Percentiles rank a stretch among this genome's conserved stretches.
These are phyloP conservation scores for Arthrobotrys megalospora DNA, from an alignment of 2,329 filamentous ascomycete genomes.

Conservation along the genomic window DNA sequence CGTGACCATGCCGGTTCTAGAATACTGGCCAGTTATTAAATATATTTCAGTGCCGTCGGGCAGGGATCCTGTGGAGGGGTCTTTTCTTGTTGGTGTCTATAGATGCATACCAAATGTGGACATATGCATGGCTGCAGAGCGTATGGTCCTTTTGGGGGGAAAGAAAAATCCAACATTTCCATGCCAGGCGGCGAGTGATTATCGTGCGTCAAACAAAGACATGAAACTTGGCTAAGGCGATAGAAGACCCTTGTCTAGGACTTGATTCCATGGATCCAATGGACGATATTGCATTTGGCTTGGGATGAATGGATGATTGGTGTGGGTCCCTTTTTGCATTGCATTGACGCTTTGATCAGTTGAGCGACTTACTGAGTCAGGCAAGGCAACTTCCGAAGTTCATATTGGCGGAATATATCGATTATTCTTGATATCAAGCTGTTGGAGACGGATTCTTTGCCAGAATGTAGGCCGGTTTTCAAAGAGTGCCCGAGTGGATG, in stretches of 20 bases:
- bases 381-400: slow-evolving; percentile 23
- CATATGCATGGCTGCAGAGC: not conserved
- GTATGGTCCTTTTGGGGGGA: slow-evolving; percentile 1
- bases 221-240: slow-evolving; percentile 45
- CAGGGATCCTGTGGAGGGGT: slow-evolving; percentile 10
- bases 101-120: not conserved
- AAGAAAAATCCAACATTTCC: slow-evolving; percentile 41
- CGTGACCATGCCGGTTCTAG: slow-evolving; percentile 12
- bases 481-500: slow-evolving; percentile 1
- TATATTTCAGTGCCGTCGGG: slow-evolving; percentile 12
- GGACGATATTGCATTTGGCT: not conserved
- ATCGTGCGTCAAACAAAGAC: slow-evolving; percentile 60
- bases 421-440: slow-evolving; percentile 9
- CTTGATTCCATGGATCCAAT: slow-evolving; percentile 7
- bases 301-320: not conserved
- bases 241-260: slow-evolving; percentile 6
- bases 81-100: slow-evolving; percentile 13
- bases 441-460: slow-evolving; percentile 12
- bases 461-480: slow-evolving; percentile 3
- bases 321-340: not conserved
- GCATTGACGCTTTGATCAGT: not conserved
- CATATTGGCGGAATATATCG: slow-evolving; percentile 6
- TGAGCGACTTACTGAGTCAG: slow-evolving; percentile 47
- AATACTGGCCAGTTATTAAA: slow-evolving; percentile 1
- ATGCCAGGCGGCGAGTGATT: slow-evolving; percentile 46